phyloP scores from a whole-genome alignment of 169 alveolate genomes.

The Amoebophrya sp. region DNA sequence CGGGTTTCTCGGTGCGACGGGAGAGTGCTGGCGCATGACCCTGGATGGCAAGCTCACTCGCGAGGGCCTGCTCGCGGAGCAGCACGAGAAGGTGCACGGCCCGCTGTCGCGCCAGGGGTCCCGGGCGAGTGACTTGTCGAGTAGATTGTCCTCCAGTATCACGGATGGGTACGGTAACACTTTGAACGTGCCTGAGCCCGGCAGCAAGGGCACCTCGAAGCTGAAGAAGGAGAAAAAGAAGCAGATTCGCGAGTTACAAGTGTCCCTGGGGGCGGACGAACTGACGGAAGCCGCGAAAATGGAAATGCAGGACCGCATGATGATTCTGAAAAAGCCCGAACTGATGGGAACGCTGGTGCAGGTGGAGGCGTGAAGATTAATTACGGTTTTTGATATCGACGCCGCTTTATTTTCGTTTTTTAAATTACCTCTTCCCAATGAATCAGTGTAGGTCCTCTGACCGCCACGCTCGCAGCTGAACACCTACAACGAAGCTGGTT shows the following conservation, averaged over 20 bases:
- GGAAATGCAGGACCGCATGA: no score
- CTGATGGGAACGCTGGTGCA: no score
- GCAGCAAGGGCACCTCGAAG: background rate
- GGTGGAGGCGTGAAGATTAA: no score
- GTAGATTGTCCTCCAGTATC: background rate
- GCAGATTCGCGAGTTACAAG: background rate
- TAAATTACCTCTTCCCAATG: no score
- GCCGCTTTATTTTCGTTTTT: no score
- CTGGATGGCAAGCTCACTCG: background rate
- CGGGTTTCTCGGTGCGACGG: background rate
- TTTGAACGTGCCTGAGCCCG: background rate
- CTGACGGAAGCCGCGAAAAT: no score
- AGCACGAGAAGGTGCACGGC: background rate
- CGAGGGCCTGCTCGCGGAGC: background rate
- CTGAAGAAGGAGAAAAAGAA: background rate
- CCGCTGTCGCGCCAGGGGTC: background rate
- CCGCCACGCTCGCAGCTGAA: no score
- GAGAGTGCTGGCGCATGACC: background rate
- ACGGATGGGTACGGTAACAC: background rate
- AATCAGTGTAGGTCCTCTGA: no score
- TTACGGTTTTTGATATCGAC: no score
- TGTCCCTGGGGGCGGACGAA: no score
- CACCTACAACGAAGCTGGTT: no score
- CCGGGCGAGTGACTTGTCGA: background rate
- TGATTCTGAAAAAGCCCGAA: no score